A percentile compares a stretch with the other conserved stretches of the same genome.
These are phyloP conservation scores for Lactifluus subvellereus DNA, from an alignment of 768 basidiomycete genomes.

Conservation along the genomic window DNA sequence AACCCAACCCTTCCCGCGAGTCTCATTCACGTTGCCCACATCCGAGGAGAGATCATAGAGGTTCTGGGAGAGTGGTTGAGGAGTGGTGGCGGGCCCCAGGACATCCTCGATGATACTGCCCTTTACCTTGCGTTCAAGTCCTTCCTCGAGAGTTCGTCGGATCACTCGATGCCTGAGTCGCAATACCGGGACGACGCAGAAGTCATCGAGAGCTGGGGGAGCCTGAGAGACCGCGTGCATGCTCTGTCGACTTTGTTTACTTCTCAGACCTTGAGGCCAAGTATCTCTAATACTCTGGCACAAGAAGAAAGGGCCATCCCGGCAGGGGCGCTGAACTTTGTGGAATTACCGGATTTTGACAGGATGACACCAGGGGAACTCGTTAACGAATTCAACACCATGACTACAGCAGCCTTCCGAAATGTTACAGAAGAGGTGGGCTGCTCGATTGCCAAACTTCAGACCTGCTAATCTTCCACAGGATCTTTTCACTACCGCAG, in stretches of 20 bases:
- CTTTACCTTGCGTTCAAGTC: slow-evolving; percentile 51
- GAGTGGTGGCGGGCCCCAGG: slow-evolving; percentile 70
- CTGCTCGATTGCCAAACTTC: not conserved
- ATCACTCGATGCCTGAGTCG: slow-evolving; percentile 44
- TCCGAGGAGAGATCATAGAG: slow-evolving; percentile 58
- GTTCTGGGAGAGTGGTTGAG: slow-evolving; percentile 68
- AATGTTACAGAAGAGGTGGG: slow-evolving; percentile 74
- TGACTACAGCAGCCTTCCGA: slow-evolving; percentile 67
- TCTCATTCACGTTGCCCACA: slow-evolving; percentile 44
- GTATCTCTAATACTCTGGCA: not conserved
- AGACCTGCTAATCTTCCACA: slow-evolving; percentile 29
- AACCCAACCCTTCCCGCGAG: slow-evolving; percentile 40
- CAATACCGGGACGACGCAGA: slow-evolving; percentile 5
- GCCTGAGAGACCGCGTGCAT: not conserved
- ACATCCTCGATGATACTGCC: slow-evolving; percentile 64
- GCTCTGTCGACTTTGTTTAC: slow-evolving; percentile 4
- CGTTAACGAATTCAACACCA: slow-evolving; percentile 72
- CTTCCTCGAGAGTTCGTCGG: slow-evolving; percentile 54
- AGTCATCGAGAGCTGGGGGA: slow-evolving; percentile 17
- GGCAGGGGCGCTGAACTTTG: slow-evolving; percentile 9
- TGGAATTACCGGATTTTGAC: slow-evolving; percentile 57
- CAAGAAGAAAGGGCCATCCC: not conserved
- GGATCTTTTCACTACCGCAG: slow-evolving; percentile 74
- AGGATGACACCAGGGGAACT: slow-evolving; percentile 59
- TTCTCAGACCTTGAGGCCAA: slow-evolving; percentile 20